Conservation (phyloP, 176 grass and related monocot species). For the Carex littledalei region DNA sequence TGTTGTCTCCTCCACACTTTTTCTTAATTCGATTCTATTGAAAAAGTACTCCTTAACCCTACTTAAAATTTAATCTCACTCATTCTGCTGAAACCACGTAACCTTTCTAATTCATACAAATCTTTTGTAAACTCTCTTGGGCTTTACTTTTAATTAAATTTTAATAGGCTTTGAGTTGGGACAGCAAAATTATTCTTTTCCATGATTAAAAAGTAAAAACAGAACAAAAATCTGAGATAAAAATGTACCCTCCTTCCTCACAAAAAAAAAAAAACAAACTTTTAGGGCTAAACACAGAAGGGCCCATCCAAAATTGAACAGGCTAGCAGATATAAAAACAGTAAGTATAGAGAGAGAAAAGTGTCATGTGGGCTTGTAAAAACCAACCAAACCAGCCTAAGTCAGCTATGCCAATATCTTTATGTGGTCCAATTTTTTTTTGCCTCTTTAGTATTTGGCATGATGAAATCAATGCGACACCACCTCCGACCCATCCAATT, state of each 20-base stretch:
- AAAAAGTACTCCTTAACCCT: too few relatives aligned
- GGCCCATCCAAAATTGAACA: conserved; percentile 8
- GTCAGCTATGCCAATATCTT: conserved; percentile 14
- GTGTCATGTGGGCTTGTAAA: conserved; percentile 5
- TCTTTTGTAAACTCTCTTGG: too few relatives aligned
- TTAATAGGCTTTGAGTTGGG: not conserved
- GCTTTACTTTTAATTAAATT: too few relatives aligned
- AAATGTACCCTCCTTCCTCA: not conserved
- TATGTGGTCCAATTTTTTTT: not conserved
- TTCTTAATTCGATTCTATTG: too few relatives aligned
- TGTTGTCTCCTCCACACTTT: too few relatives aligned
- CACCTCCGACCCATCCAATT: conserved; percentile 2
- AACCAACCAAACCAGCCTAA: not conserved
- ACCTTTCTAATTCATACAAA: too few relatives aligned
- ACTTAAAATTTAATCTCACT: too few relatives aligned
- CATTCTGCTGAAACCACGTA: too few relatives aligned
- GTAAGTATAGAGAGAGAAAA: not conserved
- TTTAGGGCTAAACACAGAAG: conserved; percentile 7
- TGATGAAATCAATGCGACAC: conserved; percentile 6
- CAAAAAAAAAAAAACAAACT: not conserved
- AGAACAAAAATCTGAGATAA: not conserved
- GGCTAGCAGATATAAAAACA: not conserved
- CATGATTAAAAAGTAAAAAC: not conserved
- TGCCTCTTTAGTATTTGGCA: conserved; percentile 4
- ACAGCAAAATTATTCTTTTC: not conserved